phyloP scores from a whole-genome alignment of 805 yeast species.

The Kluyveromyces dobzhanskii region DNA sequence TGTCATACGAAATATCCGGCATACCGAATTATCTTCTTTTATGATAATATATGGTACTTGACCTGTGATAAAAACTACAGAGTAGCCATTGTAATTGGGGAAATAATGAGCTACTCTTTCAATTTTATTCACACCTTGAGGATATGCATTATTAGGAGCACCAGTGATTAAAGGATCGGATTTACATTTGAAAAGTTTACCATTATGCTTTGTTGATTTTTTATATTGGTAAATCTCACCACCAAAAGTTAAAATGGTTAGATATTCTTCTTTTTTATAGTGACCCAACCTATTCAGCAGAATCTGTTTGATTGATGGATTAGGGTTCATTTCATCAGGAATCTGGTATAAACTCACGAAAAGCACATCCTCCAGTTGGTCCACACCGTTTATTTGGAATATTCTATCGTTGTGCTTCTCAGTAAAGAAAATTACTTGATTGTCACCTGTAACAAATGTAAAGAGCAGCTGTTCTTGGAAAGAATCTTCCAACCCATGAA shows the following conservation, averaged over 20 bases:
- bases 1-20: slow-evolving; percentile 60
- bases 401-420: slow-evolving; percentile 38
- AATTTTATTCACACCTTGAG: slow-evolving; percentile 50
- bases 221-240: slow-evolving; percentile 71
- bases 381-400: slow-evolving; percentile 31
- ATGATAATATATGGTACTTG: slow-evolving; percentile 58
- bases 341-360: slow-evolving; percentile 28
- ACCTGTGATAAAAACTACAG: slow-evolving; percentile 66
- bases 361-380: slow-evolving; percentile 34
- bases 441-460: slow-evolving; percentile 68
- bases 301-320: slow-evolving; percentile 66
- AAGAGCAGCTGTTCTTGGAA: slow-evolving; percentile 35
- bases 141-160: slow-evolving; percentile 72
- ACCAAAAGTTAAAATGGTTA: slow-evolving; percentile 68
- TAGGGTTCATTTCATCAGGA: slow-evolving; percentile 42
- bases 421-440: slow-evolving; percentile 57
- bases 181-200: slow-evolving; percentile 14
- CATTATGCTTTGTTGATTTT: slow-evolving; percentile 30
- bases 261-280: slow-evolving; percentile 46
- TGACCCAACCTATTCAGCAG: slow-evolving; percentile 62
- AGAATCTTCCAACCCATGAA: slow-evolving; percentile 17
- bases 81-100: slow-evolving; percentile 47
- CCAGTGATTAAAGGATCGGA: slow-evolving; percentile 49
- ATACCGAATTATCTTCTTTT: slow-evolving; percentile 55
- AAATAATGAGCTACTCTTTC: slow-evolving; percentile 61